phyloP scores from a whole-genome alignment of 2,329 filamentous ascomycete species.

The Trichoderma afroharzianum region DNA sequence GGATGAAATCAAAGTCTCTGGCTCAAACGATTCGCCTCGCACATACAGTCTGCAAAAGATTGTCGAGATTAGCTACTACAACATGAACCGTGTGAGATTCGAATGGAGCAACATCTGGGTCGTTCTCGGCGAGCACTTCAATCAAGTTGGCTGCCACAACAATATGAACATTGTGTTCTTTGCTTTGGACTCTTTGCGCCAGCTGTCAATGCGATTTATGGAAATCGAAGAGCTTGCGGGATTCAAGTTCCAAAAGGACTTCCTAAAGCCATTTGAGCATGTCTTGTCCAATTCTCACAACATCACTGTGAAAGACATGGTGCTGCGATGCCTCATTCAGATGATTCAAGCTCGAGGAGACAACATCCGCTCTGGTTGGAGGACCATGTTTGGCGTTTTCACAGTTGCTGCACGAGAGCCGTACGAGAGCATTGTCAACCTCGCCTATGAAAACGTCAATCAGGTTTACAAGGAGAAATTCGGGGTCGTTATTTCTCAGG shows the following conservation, averaged over 20 bases:
- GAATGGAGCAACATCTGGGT: slow-evolving; percentile 99
- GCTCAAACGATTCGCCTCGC: slow-evolving; percentile 88
- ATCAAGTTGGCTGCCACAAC: slow-evolving; percentile 91
- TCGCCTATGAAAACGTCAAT: slow-evolving; percentile 94
- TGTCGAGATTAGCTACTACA: slow-evolving; percentile 99
- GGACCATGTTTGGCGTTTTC: slow-evolving; percentile 99
- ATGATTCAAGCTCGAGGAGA: slow-evolving; percentile 98
- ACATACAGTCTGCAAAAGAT: slow-evolving; percentile 98
- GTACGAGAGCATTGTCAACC: slow-evolving; percentile 91
- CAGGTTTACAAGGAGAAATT: slow-evolving; percentile 96
- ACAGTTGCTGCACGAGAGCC: slow-evolving; percentile 91
- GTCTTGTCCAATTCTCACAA: slow-evolving; percentile 91
- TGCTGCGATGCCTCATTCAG: slow-evolving; percentile 90
- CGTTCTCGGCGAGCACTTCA: slow-evolving; percentile 97
- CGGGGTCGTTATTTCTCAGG: slow-evolving; percentile 92
- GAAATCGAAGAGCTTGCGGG: slow-evolving; percentile 96
- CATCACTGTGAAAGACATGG: slow-evolving; percentile 94
- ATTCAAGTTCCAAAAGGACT: slow-evolving; percentile 99
- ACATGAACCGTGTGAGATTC: slow-evolving; percentile 97
- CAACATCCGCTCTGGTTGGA: slow-evolving; percentile 96
- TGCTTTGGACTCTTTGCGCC: slow-evolving; percentile 88
- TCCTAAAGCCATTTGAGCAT: slow-evolving; percentile 96
- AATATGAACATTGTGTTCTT: slow-evolving; percentile 98
- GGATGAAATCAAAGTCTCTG: slow-evolving; percentile 98
- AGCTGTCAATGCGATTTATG: slow-evolving; percentile 98